Base-by-base conservation (phyloP, 805 yeast species). In the Kregervanrija pseudodelftensis region DNA sequence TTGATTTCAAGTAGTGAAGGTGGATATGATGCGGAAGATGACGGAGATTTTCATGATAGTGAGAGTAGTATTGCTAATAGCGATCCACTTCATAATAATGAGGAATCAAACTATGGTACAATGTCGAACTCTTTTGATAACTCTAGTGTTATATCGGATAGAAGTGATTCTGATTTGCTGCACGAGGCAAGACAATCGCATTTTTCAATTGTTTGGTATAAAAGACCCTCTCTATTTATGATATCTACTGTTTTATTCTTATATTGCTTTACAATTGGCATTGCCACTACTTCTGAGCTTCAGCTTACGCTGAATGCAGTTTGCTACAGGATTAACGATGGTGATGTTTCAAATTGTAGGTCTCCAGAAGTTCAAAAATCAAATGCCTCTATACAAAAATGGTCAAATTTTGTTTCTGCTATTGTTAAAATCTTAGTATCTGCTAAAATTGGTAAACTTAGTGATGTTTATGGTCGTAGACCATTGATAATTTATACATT, bases 381-480 rank as follows among this genome's bases (percentile, higher is more conserved):
- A 31, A 64, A 74, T 17, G 77, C 86, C 3, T 60, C 66, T 37
- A 61, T 82, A 37, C 76, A 75, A 44, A 72, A 81, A 41, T 63
- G 68, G 45, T 52, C 56, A 14, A 59, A 67, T 37, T 50, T 80
- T 5, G 45, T 70, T 2, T 53, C 64, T 5, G 80, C 80, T 0
- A 45, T 73, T 0, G 56, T 76, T 3, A 68, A 73, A 30, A 67
- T 79, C 17, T 45, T 80, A 1, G 73, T 79, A n/a, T 64, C 79
- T 46, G 82, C 85, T 1, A 79, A 79, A 51, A 61, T 83, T 45
- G 83, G 88, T 2, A 75, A 77, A 42, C 56, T 77, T 11, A 77
- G 85, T 15, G 93, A 85, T 57, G 62, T 77, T 32, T 66, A 71
- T 48, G 93, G 93, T 2, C 67, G 93, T 45, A 74, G 73, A 36